A percentile compares a stretch with the other conserved stretches of the same genome.
Conservation (phyloP, 2,329 filamentous ascomycete genomes). For the Nakataea oryzae region DNA sequence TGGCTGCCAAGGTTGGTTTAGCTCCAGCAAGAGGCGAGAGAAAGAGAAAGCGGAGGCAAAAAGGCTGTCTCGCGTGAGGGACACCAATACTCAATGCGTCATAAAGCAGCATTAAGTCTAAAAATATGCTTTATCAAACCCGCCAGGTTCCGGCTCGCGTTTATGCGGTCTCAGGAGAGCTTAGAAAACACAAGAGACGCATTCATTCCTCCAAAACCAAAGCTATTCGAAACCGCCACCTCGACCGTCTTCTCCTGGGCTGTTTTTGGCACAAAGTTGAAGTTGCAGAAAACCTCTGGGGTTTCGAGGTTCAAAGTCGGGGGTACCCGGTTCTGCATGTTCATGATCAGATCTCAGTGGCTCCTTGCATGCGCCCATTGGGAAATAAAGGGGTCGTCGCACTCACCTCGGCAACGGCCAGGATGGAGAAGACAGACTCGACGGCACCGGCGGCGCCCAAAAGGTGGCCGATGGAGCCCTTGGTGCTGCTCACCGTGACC, state of each 20-base stretch:
- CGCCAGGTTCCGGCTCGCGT: background rate
- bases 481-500: constrained; percentile 85
- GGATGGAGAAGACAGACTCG: constrained; percentile 75
- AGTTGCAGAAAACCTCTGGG: constrained; percentile 56
- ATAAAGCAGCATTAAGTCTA: background rate
- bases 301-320: constrained; percentile 76
- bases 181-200: constrained; percentile 69
- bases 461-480: constrained; percentile 85
- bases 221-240: constrained; percentile 85
- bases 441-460: constrained; percentile 85
- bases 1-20: no score
- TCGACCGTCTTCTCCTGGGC: constrained; percentile 62
- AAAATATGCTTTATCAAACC: background rate
- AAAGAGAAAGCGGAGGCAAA: background rate
- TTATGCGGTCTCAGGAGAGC: background rate
- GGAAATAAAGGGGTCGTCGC: background rate
- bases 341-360: background rate
- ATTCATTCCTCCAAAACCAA: constrained; percentile 96
- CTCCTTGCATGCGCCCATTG: background rate
- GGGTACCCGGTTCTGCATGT: constrained; percentile 59
- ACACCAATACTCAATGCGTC: background rate
- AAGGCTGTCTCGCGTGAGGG: no score
- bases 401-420: constrained; percentile 69
- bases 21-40: background rate
- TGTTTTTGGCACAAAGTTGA: constrained; percentile 71